A percentile compares a stretch with the other conserved stretches of the same genome.
phyloP scores from a whole-genome alignment of 2,329 filamentous ascomycete species.

The Daldinia sp. region DNA sequence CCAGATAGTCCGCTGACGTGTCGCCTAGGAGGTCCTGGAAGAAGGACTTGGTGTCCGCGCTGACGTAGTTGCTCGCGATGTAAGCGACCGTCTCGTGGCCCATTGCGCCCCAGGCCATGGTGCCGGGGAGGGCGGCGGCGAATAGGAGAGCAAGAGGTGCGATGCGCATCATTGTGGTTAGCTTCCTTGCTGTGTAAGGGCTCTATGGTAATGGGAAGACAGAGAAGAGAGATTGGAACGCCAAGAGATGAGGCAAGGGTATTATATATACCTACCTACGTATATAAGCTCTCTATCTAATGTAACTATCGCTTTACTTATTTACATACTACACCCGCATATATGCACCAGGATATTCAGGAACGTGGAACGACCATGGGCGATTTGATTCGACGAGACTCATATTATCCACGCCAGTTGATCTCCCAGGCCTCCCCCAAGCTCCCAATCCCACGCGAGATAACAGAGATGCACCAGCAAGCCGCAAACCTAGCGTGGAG shows the following conservation, averaged over 20 bases:
- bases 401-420: slow-evolving; percentile 6
- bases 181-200: neutral
- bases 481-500: slow-evolving; percentile 16
- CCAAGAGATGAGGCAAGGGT: neutral
- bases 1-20: slow-evolving; percentile 56
- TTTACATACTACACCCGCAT: neutral
- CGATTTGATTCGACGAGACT: slow-evolving; percentile 7
- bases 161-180: slow-evolving; percentile 39
- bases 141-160: slow-evolving; percentile 37
- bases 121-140: slow-evolving; percentile 33
- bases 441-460: slow-evolving; percentile 6
- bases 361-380: neutral
- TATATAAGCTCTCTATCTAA: no score
- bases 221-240: neutral
- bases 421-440: neutral
- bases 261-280: neutral
- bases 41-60: slow-evolving; percentile 51
- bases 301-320: neutral
- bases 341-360: neutral
- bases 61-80: slow-evolving; percentile 59
- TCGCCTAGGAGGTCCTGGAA: slow-evolving; percentile 56
- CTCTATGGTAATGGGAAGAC: neutral
- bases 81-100: slow-evolving; percentile 65
- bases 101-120: slow-evolving; percentile 52
- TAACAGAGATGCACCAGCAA: slow-evolving; percentile 3